Percentiles rank a stretch among this genome's conserved stretches.
Conservation (phyloP, 2,329 filamentous ascomycete genomes). For the Apiospora rasikravindrae region DNA sequence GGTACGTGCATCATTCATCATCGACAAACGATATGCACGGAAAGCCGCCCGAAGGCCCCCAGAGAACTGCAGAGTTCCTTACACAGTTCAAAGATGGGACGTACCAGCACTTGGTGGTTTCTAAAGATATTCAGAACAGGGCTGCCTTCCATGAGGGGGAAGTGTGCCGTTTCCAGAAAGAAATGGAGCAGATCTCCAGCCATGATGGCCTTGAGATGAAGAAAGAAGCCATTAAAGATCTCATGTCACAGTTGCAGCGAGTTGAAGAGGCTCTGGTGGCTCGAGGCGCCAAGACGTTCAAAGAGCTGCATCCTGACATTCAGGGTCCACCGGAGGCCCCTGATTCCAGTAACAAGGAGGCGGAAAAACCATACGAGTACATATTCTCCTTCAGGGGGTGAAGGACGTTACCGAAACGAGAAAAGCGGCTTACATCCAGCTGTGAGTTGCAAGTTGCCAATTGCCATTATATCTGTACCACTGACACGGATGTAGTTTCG, state of each 20-base stretch:
- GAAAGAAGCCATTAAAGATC: slow-evolving; percentile 55
- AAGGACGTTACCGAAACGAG: slow-evolving; percentile 61
- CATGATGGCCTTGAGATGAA: slow-evolving; percentile 54
- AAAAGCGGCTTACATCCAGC: slow-evolving; percentile 63
- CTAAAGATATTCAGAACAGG: slow-evolving; percentile 40
- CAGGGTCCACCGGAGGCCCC: slow-evolving; percentile 28
- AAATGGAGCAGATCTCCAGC: slow-evolving; percentile 39
- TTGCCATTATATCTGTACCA: background rate
- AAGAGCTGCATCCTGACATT: slow-evolving; percentile 65
- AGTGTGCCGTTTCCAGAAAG: slow-evolving; percentile 41
- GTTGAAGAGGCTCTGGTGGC: slow-evolving; percentile 60
- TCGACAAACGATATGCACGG: background rate
- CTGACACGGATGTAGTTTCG: slow-evolving; percentile 55
- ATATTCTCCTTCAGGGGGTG: slow-evolving; percentile 57
- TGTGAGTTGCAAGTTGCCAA: slow-evolving; percentile 52
- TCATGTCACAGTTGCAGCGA: slow-evolving; percentile 57
- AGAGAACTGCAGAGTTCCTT: slow-evolving; percentile 58
- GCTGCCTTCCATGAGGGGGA: slow-evolving; percentile 34
- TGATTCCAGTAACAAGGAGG: slow-evolving; percentile 24
- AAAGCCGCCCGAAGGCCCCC: slow-evolving; percentile 36
- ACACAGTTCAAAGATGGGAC: slow-evolving; percentile 54
- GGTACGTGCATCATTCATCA: background rate
- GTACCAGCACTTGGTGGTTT: slow-evolving; percentile 64
- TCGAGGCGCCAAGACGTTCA: slow-evolving; percentile 70
- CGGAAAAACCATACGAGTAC: slow-evolving; percentile 49